These are phyloP conservation scores for Fusarium sp. DNA, from an alignment of 2,329 filamentous ascomycete genomes.

Conservation along the genomic window DNA sequence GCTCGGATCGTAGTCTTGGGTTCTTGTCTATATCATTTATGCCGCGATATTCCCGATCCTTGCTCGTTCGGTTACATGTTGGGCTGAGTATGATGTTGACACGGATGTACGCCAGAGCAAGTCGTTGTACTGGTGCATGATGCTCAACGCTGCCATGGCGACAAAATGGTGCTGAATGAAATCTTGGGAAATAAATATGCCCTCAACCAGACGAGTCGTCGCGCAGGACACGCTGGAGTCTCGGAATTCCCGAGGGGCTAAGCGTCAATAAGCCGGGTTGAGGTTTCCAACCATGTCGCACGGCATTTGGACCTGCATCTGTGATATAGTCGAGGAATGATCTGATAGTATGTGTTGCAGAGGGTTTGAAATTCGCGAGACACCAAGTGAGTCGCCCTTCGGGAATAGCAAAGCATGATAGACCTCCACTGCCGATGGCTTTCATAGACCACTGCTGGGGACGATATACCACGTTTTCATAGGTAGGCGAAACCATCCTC, in stretches of 20 bases:
- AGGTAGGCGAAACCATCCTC: neutral
- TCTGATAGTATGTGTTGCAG: constrained; percentile 22
- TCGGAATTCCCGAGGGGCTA: constrained; percentile 30
- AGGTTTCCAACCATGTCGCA: constrained; percentile 29
- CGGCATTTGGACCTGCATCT: constrained; percentile 37
- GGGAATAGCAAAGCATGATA: neutral
- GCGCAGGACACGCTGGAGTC: constrained; percentile 20
- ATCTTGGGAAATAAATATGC: neutral
- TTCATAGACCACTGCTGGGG: neutral
- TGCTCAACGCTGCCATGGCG: neutral
- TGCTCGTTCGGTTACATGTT: neutral
- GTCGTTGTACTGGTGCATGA: neutral
- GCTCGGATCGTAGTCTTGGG: constrained; percentile 2
- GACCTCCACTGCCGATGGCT: neutral
- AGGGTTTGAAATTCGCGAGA: constrained; percentile 27
- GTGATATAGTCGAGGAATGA: constrained; percentile 20
- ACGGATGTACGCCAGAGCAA: neutral
- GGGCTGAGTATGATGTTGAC: neutral
- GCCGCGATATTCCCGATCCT: neutral
- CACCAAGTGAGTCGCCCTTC: neutral
- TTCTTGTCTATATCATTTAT: neutral
- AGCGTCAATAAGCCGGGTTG: constrained; percentile 19
- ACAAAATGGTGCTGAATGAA: neutral
- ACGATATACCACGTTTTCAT: neutral
- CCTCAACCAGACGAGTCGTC: neutral